These are phyloP conservation scores for Cercospora sojina DNA, from an alignment of 2,329 filamentous ascomycete species.

Conservation along the genomic window DNA sequence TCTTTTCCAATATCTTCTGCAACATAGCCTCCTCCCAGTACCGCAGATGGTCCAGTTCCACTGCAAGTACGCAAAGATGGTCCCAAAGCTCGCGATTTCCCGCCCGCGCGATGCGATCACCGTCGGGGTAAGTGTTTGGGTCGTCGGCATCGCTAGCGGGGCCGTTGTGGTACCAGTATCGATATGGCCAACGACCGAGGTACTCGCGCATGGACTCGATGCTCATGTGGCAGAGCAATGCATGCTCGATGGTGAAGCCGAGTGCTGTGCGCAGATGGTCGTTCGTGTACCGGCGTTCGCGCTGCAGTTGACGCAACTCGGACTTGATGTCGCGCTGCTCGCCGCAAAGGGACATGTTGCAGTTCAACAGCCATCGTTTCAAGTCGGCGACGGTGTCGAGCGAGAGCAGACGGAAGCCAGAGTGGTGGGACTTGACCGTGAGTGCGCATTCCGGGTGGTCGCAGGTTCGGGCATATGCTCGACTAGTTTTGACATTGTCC, in stretches of 20 bases:
- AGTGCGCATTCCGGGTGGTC: background rate
- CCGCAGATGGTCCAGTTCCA: slow-evolving; percentile 2
- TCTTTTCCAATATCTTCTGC: slow-evolving; percentile 4
- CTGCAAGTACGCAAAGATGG: background rate
- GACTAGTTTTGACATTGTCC: background rate
- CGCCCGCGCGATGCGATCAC: background rate
- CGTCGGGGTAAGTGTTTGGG: background rate
- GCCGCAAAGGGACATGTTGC: background rate
- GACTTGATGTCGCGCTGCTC: background rate
- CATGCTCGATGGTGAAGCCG: background rate
- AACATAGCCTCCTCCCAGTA: background rate
- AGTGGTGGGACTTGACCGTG: background rate
- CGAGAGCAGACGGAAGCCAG: background rate
- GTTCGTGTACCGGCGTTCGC: background rate
- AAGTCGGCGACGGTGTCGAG: background rate
- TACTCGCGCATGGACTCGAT: background rate
- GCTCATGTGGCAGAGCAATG: background rate
- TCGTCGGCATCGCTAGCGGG: background rate
- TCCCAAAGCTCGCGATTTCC: background rate
- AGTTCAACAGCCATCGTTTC: background rate
- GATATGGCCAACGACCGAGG: background rate
- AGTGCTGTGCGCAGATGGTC: background rate
- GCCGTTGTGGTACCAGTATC: background rate
- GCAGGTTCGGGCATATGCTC: background rate
- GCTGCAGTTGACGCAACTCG: background rate